Evolutionary conservation across 2,329 filamentous ascomycete species (phyloP).

Genomic region (Hortaea sp.): DNA sequence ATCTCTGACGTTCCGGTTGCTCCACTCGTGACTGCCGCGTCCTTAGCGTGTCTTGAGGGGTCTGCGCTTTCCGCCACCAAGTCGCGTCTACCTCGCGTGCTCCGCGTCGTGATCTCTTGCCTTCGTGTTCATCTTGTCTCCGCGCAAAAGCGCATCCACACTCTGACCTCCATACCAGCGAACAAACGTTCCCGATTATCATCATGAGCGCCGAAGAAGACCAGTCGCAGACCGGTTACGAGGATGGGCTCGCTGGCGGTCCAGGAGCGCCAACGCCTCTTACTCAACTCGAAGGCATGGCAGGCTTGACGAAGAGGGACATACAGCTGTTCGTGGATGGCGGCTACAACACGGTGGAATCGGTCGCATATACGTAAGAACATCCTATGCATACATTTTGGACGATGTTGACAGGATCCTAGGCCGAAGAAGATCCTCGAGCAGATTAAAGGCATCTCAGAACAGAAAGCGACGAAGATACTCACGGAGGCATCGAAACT

Average conservation of each 20-base stretch:
- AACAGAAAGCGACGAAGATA: conserved; percentile 89
- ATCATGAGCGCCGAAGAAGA: conserved; percentile 44
- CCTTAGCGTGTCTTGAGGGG: not conserved
- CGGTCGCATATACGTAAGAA: conserved; percentile 79
- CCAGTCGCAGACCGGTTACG: conserved; percentile 61
- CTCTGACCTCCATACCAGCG: not conserved
- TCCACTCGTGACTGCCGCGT: too few relatives aligned
- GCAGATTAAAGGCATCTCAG: conserved; percentile 95
- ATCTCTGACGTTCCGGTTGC: too few relatives aligned
- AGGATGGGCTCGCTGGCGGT: conserved; percentile 64
- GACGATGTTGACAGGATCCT: conserved; percentile 15
- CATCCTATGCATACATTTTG: not conserved
- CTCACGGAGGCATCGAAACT: conserved; percentile 87
- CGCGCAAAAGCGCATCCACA: not conserved
- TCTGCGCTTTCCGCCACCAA: not conserved
- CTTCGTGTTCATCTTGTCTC: not conserved
- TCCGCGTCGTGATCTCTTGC: not conserved
- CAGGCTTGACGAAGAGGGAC: conserved; percentile 85
- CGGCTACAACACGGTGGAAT: conserved; percentile 90
- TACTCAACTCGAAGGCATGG: conserved; percentile 75
- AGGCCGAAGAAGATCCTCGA: conserved; percentile 67
- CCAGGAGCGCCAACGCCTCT: conserved; percentile 92
- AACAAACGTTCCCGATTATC: not conserved
- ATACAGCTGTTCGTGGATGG: conserved; percentile 88
- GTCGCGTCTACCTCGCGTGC: not conserved